Evolutionary conservation across 257 asterid species (phyloP), one percentile per base, ranked within the genome.

Genomic region (Marsdenia floribunda): DNA sequence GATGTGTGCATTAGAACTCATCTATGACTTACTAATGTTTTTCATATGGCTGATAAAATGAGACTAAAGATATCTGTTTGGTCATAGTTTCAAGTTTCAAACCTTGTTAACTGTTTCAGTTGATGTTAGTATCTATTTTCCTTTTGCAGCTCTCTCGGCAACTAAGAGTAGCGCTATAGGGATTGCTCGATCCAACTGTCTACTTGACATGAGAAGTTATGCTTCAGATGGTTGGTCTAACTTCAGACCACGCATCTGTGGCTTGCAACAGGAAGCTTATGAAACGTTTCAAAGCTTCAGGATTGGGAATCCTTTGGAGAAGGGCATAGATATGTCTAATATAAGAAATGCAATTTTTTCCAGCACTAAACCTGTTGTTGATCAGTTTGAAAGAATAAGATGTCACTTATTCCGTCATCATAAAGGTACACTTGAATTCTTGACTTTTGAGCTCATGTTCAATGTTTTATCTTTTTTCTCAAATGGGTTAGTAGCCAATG

Each of bases 81-180:
- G 5, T 42, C 8, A 5, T 63, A 58, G 64, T 55, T 55, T 61
- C 1, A 12, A 70, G 14, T 46, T 44, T 2, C 3, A 47, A 38
- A 0, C 22, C 69, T 49, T 12, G 40, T 70, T 77, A 46, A 15
- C 3, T 54, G 35, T 40, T 58, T 59, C 50, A 14, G 52, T 76
- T 73, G 33, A n/a, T 38, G 10, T 22, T 54, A 70, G 29, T 55
- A 37, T 21, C 47, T 38, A 46, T 79, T 66, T 53, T 77, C 37
- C 35, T 49, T 55, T 63, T 71, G 49, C 76, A 90, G 98, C 87
- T 79, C 72, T 87, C 77, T 46, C 52, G 86, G 82, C 75, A 50
- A 73, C 88, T 14, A 85, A 82, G 78, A 82, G 55, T 80, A 83
- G 86, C 65, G 88, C 84, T 49, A 11, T 81, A 49, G 92, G 83